Conservation (phyloP, 2,329 filamentous ascomycete species). For the Cladorrhinum sp. region DNA sequence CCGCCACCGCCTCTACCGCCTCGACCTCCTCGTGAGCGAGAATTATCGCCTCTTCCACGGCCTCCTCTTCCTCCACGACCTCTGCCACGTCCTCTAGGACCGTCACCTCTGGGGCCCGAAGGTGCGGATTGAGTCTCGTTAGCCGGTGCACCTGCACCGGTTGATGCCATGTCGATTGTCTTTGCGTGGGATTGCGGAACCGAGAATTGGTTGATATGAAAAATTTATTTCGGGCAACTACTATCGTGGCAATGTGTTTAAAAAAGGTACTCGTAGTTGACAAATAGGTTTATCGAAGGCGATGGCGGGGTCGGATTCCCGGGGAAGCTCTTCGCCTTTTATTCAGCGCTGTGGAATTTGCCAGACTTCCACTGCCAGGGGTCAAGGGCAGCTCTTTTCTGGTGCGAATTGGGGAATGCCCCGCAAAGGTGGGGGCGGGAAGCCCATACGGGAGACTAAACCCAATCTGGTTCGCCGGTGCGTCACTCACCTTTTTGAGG, state of each 20-base stretch:
- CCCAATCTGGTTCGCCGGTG: background rate
- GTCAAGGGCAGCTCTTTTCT: conserved; percentile 1
- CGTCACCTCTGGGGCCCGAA: conserved; percentile 30
- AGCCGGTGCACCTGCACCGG: conserved; percentile 16
- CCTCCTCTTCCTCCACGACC: conserved; percentile 41
- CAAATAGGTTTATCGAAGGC: conserved; percentile 4
- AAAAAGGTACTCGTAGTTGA: no score
- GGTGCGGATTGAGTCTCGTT: conserved; percentile 12
- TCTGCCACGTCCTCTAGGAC: conserved; percentile 41
- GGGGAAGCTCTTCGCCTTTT: conserved; percentile 12
- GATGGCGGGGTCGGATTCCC: conserved; percentile 21
- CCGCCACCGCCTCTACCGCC: conserved; percentile 30
- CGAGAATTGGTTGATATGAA: background rate
- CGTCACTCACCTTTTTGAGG: background rate
- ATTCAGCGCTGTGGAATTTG: conserved; percentile 19
- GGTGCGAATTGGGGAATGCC: background rate
- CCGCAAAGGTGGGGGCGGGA: background rate
- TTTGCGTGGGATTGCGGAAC: background rate
- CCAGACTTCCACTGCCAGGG: conserved; percentile 7
- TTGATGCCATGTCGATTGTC: conserved; percentile 19
- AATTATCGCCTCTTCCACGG: conserved; percentile 31
- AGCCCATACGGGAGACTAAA: background rate
- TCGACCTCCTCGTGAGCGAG: conserved; percentile 33
- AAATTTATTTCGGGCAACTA: background rate
- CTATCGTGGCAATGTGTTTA: background rate